These are phyloP conservation scores for Pseudophaeomoniella oleicola DNA, from an alignment of 2,329 filamentous ascomycete genomes.

Conservation along the genomic window DNA sequence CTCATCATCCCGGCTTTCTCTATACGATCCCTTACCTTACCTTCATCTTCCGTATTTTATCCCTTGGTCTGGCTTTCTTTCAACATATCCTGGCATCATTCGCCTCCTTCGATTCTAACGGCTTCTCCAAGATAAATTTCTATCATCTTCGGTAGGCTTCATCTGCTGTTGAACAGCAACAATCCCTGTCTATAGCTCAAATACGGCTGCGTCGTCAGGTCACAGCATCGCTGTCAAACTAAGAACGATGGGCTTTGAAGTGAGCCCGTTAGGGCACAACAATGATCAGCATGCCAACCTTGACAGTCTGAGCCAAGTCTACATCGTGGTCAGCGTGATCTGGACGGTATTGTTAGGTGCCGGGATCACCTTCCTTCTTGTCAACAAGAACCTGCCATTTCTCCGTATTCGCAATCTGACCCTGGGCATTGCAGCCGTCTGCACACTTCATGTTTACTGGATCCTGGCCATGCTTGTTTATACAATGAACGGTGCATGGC, in stretches of 20 bases:
- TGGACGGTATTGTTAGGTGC: constrained; percentile 19
- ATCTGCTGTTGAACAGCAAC: constrained; percentile 1
- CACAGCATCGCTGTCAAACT: not conserved
- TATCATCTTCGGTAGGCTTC: too few relatives aligned
- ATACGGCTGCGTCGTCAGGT: too few relatives aligned
- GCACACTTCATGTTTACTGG: constrained; percentile 24
- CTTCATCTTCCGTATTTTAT: too few relatives aligned
- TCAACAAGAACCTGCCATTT: constrained; percentile 18
- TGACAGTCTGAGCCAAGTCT: constrained; percentile 12
- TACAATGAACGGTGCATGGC: constrained; percentile 21
- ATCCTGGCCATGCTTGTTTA: constrained; percentile 19
- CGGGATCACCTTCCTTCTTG: constrained; percentile 19
- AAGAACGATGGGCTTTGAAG: constrained; percentile 1
- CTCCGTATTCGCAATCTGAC: constrained; percentile 23
- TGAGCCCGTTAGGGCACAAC: not conserved
- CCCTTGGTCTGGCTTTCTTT: too few relatives aligned
- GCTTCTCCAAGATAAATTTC: too few relatives aligned
- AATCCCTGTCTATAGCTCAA: too few relatives aligned
- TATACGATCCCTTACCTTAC: too few relatives aligned
- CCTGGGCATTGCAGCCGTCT: constrained; percentile 20
- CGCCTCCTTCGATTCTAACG: too few relatives aligned
- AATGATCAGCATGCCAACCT: constrained; percentile 6
- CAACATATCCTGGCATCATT: too few relatives aligned
- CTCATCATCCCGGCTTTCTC: too few relatives aligned
- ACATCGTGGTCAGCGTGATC: constrained; percentile 11